Base-by-base conservation (phyloP, 1,284 basidiomycete species). In the Malassezia dermatis region DNA sequence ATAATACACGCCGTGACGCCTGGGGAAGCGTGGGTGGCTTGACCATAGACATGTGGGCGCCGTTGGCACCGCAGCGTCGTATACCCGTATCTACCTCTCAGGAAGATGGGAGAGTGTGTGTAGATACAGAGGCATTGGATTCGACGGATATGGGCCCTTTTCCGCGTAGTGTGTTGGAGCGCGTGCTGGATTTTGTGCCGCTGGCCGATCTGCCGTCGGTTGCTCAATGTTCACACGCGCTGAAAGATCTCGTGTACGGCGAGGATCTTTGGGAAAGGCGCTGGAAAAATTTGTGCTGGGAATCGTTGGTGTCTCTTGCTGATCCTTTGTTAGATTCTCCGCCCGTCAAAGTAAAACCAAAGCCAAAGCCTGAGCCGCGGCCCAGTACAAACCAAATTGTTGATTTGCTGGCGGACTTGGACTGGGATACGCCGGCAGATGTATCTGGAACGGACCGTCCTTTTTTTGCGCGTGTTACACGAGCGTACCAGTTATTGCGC, bases 231-330 rank as follows among this genome's bases (percentile, higher is more conserved):
- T 52, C 44, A 10, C 44, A 32, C 19, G 37, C 42, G 11, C 8
- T 37, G 19, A 31, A 30, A 17, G 39, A 13, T 7, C 19, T 48
- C 7, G 45, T 47, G 11, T n/a, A 32, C 23, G 27, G 51, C 12
- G 55, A 57, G 40, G 19, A 11, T 17, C 44, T 57, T 12, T 57
- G 55, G 55, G 34, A 52, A 17, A 17, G 24, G 39, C 35, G 55
- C 2, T 57, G 44, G 43, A 17, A 44, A 4, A 28, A 44, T 2
- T 12, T 57, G 13, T 28, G n/a, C 10, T 57, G 55, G 55, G 23
- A 42, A 12, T 10, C 19, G 10, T 10, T 47, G 8, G 19, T 19
- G 3, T 35, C 17, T 1, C 26, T 57, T 27, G 24, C 37, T 3
- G 49, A 52, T 17, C 7, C 50, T 13, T 28, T 57, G 8, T 27